These are phyloP conservation scores for Termitomyces sp. DNA, from an alignment of 768 basidiomycete genomes.

Conservation along the genomic window DNA sequence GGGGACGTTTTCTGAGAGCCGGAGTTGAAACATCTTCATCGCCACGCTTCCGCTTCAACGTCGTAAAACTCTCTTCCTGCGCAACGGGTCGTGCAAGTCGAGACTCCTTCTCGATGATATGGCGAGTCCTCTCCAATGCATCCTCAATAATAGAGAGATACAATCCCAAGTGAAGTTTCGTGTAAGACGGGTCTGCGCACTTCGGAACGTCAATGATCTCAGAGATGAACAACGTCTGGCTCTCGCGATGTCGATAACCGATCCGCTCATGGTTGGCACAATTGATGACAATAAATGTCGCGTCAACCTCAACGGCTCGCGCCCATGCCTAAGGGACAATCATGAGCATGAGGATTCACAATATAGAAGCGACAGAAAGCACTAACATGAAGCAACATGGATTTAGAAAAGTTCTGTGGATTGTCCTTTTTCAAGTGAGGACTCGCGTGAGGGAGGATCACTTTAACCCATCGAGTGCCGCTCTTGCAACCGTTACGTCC, in stretches of 20 bases:
- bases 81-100: neutral
- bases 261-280: conserved; percentile 16
- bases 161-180: conserved; percentile 12
- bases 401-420: neutral
- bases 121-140: conserved; percentile 7
- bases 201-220: conserved; percentile 10
- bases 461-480: neutral
- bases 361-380: neutral
- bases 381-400: conserved; percentile 3
- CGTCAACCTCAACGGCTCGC: conserved; percentile 8
- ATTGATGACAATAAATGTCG: conserved; percentile 13
- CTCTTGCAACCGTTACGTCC: neutral
- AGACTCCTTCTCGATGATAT: neutral
- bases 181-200: conserved; percentile 10
- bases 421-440: neutral
- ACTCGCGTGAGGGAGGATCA: neutral
- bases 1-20: neutral
- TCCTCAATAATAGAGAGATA: conserved; percentile 13
- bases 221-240: conserved; percentile 14
- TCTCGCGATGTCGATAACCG: conserved; percentile 13
- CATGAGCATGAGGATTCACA: neutral
- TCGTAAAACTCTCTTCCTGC: neutral
- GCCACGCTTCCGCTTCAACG: neutral
- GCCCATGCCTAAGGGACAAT: conserved; percentile 11
- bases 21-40: neutral